A percentile compares a stretch with the other conserved stretches of the same genome.
phyloP scores from a whole-genome alignment of 495 filamentous ascomycete species.

The Penicillium antarcticum region DNA sequence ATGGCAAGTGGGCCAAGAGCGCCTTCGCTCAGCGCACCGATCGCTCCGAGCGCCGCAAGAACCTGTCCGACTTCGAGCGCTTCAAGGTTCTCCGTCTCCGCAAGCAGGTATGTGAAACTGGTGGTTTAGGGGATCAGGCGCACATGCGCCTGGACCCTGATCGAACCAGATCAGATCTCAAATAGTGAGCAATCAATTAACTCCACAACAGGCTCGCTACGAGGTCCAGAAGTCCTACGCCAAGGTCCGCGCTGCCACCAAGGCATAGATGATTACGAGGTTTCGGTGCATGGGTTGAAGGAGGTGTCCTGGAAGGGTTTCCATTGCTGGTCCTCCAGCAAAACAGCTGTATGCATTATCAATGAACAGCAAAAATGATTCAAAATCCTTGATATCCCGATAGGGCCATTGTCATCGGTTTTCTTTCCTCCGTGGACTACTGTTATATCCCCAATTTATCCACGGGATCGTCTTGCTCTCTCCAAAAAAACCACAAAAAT shows the following conservation, averaged over 20 bases:
- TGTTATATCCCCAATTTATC: conserved; percentile 13
- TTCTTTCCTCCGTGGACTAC: conserved; percentile 20
- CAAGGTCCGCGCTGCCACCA: conserved; percentile 61
- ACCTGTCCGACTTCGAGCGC: conserved; percentile 95
- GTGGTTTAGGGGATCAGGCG: neutral
- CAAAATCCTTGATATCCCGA: conserved; percentile 49
- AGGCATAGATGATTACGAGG: conserved; percentile 50
- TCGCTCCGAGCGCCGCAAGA: conserved; percentile 77
- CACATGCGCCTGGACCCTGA: conserved; percentile 3
- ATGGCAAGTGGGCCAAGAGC: conserved; percentile 84
- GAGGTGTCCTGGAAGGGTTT: conserved; percentile 48
- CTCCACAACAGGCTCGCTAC: conserved; percentile 64
- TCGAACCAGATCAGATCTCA: neutral
- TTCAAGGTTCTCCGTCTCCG: conserved; percentile 98
- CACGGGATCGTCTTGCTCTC: conserved; percentile 4
- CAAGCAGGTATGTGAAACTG: conserved; percentile 73
- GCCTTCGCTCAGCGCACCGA: conserved; percentile 87
- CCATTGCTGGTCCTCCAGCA: conserved; percentile 44
- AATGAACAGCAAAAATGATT: conserved; percentile 49
- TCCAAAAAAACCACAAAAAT: conserved; percentile 12
- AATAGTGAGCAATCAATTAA: conserved; percentile 10
- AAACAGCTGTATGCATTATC: conserved; percentile 49
- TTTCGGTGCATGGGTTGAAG: conserved; percentile 48
- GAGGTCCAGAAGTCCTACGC: conserved; percentile 91
- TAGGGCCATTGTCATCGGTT: conserved; percentile 29